A percentile compares a stretch with the other conserved stretches of the same genome.
Evolutionary conservation across 768 basidiomycete species (phyloP).

Genomic region (Tricholoma bakamatsutake): DNA sequence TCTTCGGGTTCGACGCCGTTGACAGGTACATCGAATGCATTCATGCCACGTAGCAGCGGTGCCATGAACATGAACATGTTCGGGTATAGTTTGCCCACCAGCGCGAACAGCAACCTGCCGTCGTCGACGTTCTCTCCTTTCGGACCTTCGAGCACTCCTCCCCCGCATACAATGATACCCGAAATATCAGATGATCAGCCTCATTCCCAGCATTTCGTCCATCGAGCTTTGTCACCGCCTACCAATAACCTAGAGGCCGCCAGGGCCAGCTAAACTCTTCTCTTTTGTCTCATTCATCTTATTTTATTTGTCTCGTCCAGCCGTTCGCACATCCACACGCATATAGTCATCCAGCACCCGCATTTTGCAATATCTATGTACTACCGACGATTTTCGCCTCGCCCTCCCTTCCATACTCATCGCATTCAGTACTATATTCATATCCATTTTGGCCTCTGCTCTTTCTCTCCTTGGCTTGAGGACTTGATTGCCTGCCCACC

Average conservation of each 20-base stretch:
- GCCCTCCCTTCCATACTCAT: slow-evolving; percentile 13
- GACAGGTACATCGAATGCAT: slow-evolving; percentile 27
- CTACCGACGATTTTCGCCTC: slow-evolving; percentile 20
- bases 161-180: slow-evolving; percentile 31
- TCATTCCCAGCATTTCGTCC: slow-evolving; percentile 29
- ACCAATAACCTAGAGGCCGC: slow-evolving; percentile 40
- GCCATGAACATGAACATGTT: slow-evolving; percentile 18
- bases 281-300: slow-evolving; percentile 10
- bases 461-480: slow-evolving; percentile 17
- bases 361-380: slow-evolving; percentile 26
- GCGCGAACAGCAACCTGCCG: slow-evolving; percentile 14
- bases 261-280: slow-evolving; percentile 31
- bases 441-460: slow-evolving; percentile 16
- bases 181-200: slow-evolving; percentile 28
- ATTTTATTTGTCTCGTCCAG: background rate
- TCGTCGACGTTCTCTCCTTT: slow-evolving; percentile 32
- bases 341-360: slow-evolving; percentile 15
- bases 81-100: slow-evolving; percentile 21
- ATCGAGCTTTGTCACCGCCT: slow-evolving; percentile 25
- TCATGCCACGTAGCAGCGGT: slow-evolving; percentile 28
- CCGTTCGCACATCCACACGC: slow-evolving; percentile 12
- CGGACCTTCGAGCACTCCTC: slow-evolving; percentile 24
- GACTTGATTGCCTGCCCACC: slow-evolving; percentile 3
- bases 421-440: slow-evolving; percentile 21
- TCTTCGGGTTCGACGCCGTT: slow-evolving; percentile 22